A percentile compares a stretch with the other conserved stretches of the same genome.
phyloP scores from a whole-genome alignment of 2,329 filamentous ascomycete species.

The Claviceps pusilla region DNA sequence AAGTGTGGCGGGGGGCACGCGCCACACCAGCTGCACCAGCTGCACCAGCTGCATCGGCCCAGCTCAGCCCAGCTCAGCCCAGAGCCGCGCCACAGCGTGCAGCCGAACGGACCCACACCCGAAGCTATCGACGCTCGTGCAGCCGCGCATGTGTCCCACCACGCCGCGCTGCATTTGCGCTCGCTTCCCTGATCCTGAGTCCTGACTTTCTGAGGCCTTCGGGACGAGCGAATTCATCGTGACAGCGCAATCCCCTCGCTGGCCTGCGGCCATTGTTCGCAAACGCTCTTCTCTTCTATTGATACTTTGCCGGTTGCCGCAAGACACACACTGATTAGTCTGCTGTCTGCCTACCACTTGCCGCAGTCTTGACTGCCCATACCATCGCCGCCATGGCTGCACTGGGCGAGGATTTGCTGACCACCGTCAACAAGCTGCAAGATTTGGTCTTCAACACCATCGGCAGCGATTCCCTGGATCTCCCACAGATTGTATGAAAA shows the following conservation, averaged over 20 bases:
- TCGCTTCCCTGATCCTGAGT: slow-evolving; percentile 3
- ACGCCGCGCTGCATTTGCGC: neutral
- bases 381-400: slow-evolving; percentile 55
- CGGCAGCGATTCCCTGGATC: slow-evolving; percentile 91
- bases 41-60: neutral
- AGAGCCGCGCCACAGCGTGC: neutral
- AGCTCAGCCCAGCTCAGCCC: neutral
- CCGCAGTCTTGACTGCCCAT: slow-evolving; percentile 1
- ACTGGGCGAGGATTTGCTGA: slow-evolving; percentile 87
- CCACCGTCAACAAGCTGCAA: slow-evolving; percentile 94
- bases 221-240: slow-evolving; percentile 3
- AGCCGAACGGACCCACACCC: neutral
- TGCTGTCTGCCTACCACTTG: neutral
- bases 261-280: slow-evolving; percentile 1
- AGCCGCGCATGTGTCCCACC: neutral
- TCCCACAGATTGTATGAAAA: slow-evolving; percentile 81
- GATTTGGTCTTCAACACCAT: slow-evolving; percentile 99
- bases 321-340: neutral
- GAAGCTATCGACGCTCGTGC: neutral
- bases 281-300: neutral
- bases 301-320: neutral
- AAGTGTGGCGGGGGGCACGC: neutral
- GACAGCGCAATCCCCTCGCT: slow-evolving; percentile 4
- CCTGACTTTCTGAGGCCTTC: slow-evolving; percentile 1
- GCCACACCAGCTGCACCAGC: neutral